Percentiles rank a stretch among this genome's conserved stretches.
Evolutionary conservation across 495 filamentous ascomycete species (phyloP).

Genomic region (Hypoxylon fuscum): DNA sequence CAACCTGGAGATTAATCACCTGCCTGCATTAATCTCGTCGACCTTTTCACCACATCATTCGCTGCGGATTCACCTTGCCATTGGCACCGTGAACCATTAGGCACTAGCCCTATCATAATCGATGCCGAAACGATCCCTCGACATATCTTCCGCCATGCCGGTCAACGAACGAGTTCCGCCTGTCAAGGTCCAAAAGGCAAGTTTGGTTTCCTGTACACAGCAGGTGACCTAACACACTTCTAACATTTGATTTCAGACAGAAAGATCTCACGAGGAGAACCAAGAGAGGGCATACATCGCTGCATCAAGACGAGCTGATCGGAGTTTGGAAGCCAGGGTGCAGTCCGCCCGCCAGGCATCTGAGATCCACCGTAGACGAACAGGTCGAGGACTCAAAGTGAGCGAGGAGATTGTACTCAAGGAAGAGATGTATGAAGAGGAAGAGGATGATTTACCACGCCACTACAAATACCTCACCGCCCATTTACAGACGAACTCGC

Average conservation of each 20-base stretch:
- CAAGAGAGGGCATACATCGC: constrained; percentile 96
- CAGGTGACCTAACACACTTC: background rate
- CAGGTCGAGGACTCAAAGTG: constrained; percentile 83
- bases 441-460: constrained; percentile 72
- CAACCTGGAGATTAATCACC: background rate
- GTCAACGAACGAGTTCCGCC: constrained; percentile 25
- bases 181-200: constrained; percentile 43
- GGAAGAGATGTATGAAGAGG: constrained; percentile 98
- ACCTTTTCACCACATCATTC: background rate
- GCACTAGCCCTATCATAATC: background rate
- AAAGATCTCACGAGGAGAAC: constrained; percentile 86
- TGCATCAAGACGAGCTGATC: constrained; percentile 88
- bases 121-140: constrained; percentile 43
- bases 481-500: constrained; percentile 61
- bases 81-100: background rate
- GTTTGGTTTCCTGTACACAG: background rate
- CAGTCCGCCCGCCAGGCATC: constrained; percentile 90
- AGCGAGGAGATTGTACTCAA: constrained; percentile 88
- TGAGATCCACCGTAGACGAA: constrained; percentile 87
- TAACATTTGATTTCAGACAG: constrained; percentile 57
- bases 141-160: constrained; percentile 28
- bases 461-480: constrained; percentile 65
- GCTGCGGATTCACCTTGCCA: background rate
- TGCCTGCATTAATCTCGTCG: background rate
- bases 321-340: constrained; percentile 86